Conservation (phyloP, 2,329 filamentous ascomycete genomes). For the Epichloe sp. region DNA sequence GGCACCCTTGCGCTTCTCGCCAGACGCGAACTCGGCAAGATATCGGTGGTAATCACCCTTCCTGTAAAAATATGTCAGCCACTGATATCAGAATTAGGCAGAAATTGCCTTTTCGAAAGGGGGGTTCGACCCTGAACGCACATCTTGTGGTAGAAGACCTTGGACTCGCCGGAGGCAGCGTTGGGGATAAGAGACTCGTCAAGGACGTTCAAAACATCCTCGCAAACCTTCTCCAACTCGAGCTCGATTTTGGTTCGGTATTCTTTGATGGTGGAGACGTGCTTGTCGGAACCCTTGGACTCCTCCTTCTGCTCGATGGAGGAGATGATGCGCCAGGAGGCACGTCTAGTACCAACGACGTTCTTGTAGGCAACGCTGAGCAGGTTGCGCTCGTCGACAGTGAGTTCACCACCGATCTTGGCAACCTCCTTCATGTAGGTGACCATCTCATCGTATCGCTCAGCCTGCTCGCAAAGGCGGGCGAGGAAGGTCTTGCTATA, state of each 20-base stretch:
- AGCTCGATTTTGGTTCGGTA: constrained; percentile 98
- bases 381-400: constrained; percentile 96
- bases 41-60: constrained; percentile 97
- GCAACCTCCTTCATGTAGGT: constrained; percentile 99
- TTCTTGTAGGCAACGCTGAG: constrained; percentile 99
- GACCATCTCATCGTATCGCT: constrained; percentile 99
- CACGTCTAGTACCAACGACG: constrained; percentile 93
- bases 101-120: neutral
- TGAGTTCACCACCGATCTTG: constrained; percentile 69
- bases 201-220: constrained; percentile 92
- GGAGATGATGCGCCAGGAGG: constrained; percentile 98
- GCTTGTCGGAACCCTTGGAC: constrained; percentile 93
- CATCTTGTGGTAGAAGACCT: constrained; percentile 99
- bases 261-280: constrained; percentile 85
- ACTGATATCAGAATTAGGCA: neutral
- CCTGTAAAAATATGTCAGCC: constrained; percentile 35
- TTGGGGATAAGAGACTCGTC: constrained; percentile 90
- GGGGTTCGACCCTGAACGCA: constrained; percentile 31
- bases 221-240: constrained; percentile 95
- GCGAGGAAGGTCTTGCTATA: constrained; percentile 98
- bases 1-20: constrained; percentile 82
- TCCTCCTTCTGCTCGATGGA: constrained; percentile 99
- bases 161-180: constrained; percentile 92
- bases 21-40: constrained; percentile 83
- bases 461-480: constrained; percentile 99